Evolutionary conservation across 140 eudicot species (phyloP), one percentile per base, ranked within the genome.

Genomic region (Anethum foeniculum): DNA sequence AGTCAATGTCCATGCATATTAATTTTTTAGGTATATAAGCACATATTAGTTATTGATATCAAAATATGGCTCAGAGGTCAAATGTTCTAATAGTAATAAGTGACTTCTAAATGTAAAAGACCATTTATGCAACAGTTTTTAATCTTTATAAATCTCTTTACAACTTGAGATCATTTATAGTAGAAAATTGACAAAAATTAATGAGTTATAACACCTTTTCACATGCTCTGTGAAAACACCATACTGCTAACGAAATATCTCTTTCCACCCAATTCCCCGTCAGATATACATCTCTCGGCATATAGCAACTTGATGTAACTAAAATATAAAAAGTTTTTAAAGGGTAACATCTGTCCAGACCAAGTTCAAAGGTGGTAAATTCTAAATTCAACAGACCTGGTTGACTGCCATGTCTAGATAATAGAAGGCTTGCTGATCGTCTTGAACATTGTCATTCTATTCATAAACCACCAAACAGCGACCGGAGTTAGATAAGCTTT

Each of bases 271-370:
- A 90, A 78, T 94, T 95, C 80, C 97, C 95, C 23, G 93, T 80
- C 80, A 89, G 80, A 88, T 90, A 94, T 14, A 90, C 98, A 75
- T 92, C 90, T 78, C 97, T 93, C 76, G 90, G 65, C 81, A 94
- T 96, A 82, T 90, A 94, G 98, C 98, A 85, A 87, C 96, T 38
- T 95, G 93, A 85, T 94, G 96, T 90, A 90, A 82, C 97, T 90
- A 83, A 6, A 85, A 79, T 32, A 86, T 2, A 56, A 71, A 27
- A 79, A 80, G 6, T 23, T 36, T 47, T 47, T 49, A 67, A 47
- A 83, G 82, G 77, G 7, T 77, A 28, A 71, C 19, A 12, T 52
- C 64, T 13, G 25, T 60, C n/a, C 2, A 75, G 60, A 74, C 23
- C 78, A 56, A 27, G 36, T 41, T 6, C 21, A 10, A 76, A 67